Evolutionary conservation across 768 basidiomycete species (phyloP).

Genomic region (Sporobolomyces phaffii): DNA sequence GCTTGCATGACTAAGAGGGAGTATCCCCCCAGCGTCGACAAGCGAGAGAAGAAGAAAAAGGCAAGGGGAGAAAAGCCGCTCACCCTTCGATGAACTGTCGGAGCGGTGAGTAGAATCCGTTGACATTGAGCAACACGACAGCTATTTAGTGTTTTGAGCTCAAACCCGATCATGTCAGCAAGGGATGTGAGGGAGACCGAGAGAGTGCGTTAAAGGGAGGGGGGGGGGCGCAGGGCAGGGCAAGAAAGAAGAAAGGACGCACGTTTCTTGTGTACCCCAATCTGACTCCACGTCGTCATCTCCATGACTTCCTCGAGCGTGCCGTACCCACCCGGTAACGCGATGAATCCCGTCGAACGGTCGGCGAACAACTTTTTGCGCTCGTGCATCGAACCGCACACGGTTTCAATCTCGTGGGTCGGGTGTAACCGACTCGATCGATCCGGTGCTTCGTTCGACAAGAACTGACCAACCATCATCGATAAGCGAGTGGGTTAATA

Average conservation of each 20-base stretch:
- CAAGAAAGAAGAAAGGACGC: neutral
- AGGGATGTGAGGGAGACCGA: no score
- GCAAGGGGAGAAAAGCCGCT: neutral
- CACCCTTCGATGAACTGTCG: conserved; percentile 60
- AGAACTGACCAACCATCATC: neutral
- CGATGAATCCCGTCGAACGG: conserved; percentile 65
- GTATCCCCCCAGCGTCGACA: no score
- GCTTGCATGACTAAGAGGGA: no score
- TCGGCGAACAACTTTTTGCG: conserved; percentile 88
- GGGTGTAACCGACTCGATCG: neutral
- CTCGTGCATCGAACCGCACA: conserved; percentile 59
- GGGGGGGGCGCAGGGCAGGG: conserved; percentile 47
- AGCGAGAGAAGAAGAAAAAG: neutral
- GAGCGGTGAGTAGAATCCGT: conserved; percentile 75
- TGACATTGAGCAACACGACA: conserved; percentile 79
- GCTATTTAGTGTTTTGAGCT: no score
- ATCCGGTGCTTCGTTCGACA: conserved; percentile 19
- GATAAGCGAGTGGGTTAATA: neutral
- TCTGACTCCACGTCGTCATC: conserved; percentile 88
- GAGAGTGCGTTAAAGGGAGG: no score
- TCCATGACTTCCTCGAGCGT: conserved; percentile 90
- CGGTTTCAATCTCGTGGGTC: conserved; percentile 11
- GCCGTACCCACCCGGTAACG: conserved; percentile 86
- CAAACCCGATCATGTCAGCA: no score
- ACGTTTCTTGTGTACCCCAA: conserved; percentile 58